These are phyloP conservation scores for Diaporthe destruens DNA, from an alignment of 2,329 filamentous ascomycete species.

Conservation along the genomic window DNA sequence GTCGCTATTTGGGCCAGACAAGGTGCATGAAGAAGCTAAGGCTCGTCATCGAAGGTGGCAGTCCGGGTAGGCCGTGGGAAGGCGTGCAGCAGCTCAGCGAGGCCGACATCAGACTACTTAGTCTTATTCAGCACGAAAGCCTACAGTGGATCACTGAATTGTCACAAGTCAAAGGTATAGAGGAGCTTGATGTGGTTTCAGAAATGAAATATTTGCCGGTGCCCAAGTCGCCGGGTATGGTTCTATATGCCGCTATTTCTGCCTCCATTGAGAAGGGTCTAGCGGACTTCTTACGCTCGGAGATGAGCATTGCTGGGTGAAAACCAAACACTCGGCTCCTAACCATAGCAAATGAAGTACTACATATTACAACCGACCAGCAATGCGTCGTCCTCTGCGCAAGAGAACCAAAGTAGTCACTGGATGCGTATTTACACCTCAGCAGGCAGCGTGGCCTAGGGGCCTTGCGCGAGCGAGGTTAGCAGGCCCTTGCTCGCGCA, in stretches of 20 bases:
- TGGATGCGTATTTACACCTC: neutral
- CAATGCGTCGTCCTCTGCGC: too few relatives aligned
- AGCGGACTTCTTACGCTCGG: constrained; percentile 26
- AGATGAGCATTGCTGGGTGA: constrained; percentile 14
- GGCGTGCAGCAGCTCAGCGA: constrained; percentile 59
- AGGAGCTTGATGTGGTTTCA: constrained; percentile 64
- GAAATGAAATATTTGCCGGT: constrained; percentile 67
- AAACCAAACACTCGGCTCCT: neutral
- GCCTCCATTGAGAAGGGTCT: constrained; percentile 64
- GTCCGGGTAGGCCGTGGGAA: constrained; percentile 62
- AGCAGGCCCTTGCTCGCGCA: constrained; percentile 23
- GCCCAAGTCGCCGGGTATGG: constrained; percentile 66
- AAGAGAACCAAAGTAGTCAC: neutral
- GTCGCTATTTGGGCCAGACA: constrained; percentile 58
- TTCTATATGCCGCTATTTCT: constrained; percentile 71
- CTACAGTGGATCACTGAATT: constrained; percentile 71
- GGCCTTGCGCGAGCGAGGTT: constrained; percentile 10
- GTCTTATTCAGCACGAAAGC: constrained; percentile 59
- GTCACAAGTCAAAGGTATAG: constrained; percentile 61
- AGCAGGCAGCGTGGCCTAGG: neutral
- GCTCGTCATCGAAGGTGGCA: constrained; percentile 68
- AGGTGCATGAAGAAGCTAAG: constrained; percentile 58
- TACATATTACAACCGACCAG: neutral
- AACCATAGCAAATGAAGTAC: too few relatives aligned
- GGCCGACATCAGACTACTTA: constrained; percentile 61